phyloP scores from a whole-genome alignment of 257 asterid genomes.

The Solanum boliviense region DNA sequence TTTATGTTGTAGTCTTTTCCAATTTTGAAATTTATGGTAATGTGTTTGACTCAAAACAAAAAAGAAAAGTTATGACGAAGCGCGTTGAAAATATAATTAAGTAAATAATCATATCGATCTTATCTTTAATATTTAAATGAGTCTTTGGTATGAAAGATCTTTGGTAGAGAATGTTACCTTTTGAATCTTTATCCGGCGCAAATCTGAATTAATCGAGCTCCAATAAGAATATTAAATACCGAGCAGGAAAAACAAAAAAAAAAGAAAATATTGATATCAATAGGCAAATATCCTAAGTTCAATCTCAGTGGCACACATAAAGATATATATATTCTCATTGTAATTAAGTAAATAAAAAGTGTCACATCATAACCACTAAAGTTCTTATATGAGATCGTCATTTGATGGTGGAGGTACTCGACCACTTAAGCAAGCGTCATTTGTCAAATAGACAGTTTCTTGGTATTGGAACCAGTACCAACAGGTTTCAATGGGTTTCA shows the following conservation, averaged over 20 bases:
- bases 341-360: too few species aligned
- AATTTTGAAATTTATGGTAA: too few species aligned
- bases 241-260: too few species aligned
- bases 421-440: background rate
- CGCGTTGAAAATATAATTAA: background rate
- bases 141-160: background rate
- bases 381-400: too few species aligned
- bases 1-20: background rate
- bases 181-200: too few species aligned
- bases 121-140: background rate
- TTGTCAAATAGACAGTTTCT: too few species aligned
- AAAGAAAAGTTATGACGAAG: too few species aligned
- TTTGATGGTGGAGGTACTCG: background rate
- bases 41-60: too few species aligned
- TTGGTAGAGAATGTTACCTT: too few species aligned
- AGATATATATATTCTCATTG: background rate
- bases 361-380: background rate
- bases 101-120: background rate
- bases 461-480: background rate
- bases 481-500: background rate
- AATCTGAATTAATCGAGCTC: too few species aligned
- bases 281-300: background rate
- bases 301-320: background rate
- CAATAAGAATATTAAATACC: background rate
- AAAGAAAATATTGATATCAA: background rate